These are phyloP conservation scores for Quercus bicolor DNA, from an alignment of 306 rosid species.

Conservation along the genomic window DNA sequence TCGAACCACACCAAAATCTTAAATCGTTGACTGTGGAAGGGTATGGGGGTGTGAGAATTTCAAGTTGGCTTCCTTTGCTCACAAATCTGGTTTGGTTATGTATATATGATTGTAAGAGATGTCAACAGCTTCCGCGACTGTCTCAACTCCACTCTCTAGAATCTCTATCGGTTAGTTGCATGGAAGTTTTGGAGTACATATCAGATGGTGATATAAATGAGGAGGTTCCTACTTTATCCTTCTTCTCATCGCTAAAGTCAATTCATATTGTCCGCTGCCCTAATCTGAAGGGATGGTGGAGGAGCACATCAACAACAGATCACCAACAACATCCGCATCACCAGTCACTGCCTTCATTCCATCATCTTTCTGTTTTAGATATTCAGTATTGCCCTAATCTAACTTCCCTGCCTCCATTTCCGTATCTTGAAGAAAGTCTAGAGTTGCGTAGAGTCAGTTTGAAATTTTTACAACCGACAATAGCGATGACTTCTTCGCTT, in stretches of 20 bases:
- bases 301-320: too few species aligned
- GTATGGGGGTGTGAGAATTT: background rate
- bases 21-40: background rate
- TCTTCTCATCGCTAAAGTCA: background rate
- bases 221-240: background rate
- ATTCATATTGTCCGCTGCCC: background rate
- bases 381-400: too few species aligned
- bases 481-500: too few species aligned
- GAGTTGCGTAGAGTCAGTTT: rapidly evolving
- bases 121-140: background rate
- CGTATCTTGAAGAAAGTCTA: too few species aligned
- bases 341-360: background rate
- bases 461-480: too few species aligned
- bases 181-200: background rate
- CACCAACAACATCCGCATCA: background rate
- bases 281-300: constrained; percentile 12
- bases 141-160: background rate
- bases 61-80: constrained; percentile 2
- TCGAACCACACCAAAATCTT: background rate
- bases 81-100: background rate
- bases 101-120: rapidly evolving
- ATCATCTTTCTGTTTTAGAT: background rate
- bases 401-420: too few species aligned
- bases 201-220: background rate
- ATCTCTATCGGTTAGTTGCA: rapidly evolving